phyloP scores from a whole-genome alignment of 2,329 filamentous ascomycete genomes.

The Aaosphaeria arxii region DNA sequence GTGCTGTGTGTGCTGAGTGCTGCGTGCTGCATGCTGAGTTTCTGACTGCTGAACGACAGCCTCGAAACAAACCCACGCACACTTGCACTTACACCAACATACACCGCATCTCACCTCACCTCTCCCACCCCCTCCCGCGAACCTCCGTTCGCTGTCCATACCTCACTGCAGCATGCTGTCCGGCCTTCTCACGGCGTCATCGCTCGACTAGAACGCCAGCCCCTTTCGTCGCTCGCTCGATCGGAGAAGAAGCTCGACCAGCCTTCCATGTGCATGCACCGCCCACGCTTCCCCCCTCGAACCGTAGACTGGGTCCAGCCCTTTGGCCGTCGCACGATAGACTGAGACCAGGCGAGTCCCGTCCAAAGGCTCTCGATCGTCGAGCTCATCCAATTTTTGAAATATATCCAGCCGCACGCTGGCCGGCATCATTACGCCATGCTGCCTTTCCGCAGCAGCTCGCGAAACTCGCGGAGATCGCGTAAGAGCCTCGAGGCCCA shows the following conservation, averaged over 20 bases:
- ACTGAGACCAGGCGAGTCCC: too few relatives aligned
- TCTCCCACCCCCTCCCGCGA: not conserved
- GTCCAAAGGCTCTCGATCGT: too few relatives aligned
- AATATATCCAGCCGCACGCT: too few relatives aligned
- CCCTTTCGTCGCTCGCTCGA: not conserved
- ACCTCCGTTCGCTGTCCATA: too few relatives aligned
- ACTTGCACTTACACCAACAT: not conserved
- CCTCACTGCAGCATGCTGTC: too few relatives aligned
- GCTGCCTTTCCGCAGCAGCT: conserved; percentile 15
- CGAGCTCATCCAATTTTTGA: too few relatives aligned
- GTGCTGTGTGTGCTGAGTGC: too few relatives aligned
- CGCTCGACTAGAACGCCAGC: not conserved
- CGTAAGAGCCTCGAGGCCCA: conserved; percentile 12
- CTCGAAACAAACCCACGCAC: too few relatives aligned
- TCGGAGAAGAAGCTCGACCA: not conserved
- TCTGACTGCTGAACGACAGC: too few relatives aligned
- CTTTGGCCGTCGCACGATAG: conserved; percentile 18
- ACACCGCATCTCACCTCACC: not conserved
- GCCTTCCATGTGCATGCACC: conserved; percentile 24
- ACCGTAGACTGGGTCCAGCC: conserved; percentile 16
- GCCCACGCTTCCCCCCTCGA: conserved; percentile 13
- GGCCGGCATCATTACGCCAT: conserved; percentile 3
- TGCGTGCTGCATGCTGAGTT: too few relatives aligned
- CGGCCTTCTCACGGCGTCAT: too few relatives aligned
- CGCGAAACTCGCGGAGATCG: conserved; percentile 8